Base-by-base conservation (phyloP, 257 asterid genomes). In the Ocimum tenuiflorum region DNA sequence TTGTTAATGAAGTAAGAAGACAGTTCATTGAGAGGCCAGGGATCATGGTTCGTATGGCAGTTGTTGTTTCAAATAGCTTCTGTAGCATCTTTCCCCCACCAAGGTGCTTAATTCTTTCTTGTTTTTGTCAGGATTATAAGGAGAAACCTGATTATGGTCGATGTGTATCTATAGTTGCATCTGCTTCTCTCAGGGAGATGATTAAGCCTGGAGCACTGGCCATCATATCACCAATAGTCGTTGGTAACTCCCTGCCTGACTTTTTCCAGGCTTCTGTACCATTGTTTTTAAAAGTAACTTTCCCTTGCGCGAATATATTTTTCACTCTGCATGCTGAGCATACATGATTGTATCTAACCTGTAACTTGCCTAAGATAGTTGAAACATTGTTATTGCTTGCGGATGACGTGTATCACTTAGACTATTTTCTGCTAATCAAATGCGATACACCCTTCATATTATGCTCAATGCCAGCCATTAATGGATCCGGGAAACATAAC, bases 21-120 rank as follows among this genome's bases (percentile, higher is more conserved):
- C 99, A 94, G 75, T 94, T 94, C 79, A 86, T 94, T 62, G 99
- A 94, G 95, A 86, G 97, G 82, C 99, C 99, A 3, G 99, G 99
- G 42, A 94, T 94, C 77, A 94, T 94, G 99, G 99, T 94, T 56
- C 20, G 95, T 82, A 61, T 68, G 49, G 8, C 67, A 63, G 42
- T 31, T 58, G 36, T 14, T 22, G 56, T 47, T 64, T 65, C 70
- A 49, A 56, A 41, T 70, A 51, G 24, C 24, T 8, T 68, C 43
- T 66, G 35, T 23, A 59, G 50, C 24, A 18, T 65, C 60, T 48
- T 56, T 50, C 48, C 46, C n/a, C 54, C 50, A 31, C 50, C 48
- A 47, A 31, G 68, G 68, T 27, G 65, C 33, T 36, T 64, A 19
- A 54, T 50, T 39, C 59, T 52, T 13, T 41, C 55, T 74, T 60